Base-by-base conservation (phyloP, 768 basidiomycete species). In the Leucocoprinus sp. region DNA sequence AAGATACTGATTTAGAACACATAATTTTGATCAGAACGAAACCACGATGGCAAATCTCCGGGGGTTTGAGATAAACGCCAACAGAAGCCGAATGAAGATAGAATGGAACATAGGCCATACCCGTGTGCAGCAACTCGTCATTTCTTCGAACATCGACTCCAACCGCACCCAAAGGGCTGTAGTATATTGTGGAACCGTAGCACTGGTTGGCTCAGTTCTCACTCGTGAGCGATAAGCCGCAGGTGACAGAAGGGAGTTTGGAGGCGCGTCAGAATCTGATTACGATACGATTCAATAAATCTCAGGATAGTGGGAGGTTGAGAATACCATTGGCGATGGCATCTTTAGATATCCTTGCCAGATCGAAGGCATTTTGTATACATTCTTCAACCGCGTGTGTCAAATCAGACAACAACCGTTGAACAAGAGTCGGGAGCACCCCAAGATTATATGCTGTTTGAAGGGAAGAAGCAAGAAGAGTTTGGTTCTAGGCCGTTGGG, bases 401-500 rank as follows among this genome's bases (percentile, higher is more conserved):
- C 6, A 97, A 66, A 59, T 95, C 90, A 4, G 66, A 64, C 14
- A 96, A 67, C 2, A 98, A 75, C 42, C 77, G 76, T 47, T 84
- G 78, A 3, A 97, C 87, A 5, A 97, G 75, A 19, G 79, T 74
- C 0, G 95, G 88, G 8, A 99, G 71, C 12, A 88, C 76, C 22
- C 84, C 75, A 11, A 99, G 76, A 59, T 97, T 99, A 63, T 91
- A 87, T 3, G 95, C 93, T 1, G 92, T 97, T 69, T 98, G 96
- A 9, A 99, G 72, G 0, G 95, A 91, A 1, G 91, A 93, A 0
- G 93, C 91, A 1, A 99, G 74, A 14, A 95, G 64, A 1, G 91
- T 80, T 64, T 90, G 92, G 56, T 98, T 87, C 93, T 96, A 52
- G 29, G 45, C 43, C 31, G 14, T 51, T 21, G 31, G 47, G 40